These are phyloP conservation scores for Isabelozyma rhagii DNA, from an alignment of 805 yeast genomes.

Conservation along the genomic window DNA sequence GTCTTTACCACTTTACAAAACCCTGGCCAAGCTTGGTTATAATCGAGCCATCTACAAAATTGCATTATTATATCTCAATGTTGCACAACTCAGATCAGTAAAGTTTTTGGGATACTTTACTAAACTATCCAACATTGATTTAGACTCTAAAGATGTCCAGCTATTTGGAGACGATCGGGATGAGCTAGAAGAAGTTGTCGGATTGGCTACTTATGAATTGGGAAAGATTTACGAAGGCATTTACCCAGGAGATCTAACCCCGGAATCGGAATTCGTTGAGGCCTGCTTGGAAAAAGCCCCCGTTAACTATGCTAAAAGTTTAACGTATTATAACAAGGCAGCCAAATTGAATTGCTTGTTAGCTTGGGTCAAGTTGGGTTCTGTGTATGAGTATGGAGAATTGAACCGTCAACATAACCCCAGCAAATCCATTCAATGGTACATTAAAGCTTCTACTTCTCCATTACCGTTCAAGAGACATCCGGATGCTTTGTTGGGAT, in stretches of 20 bases:
- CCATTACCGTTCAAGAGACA: conserved; percentile 38
- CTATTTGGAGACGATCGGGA: conserved; percentile 32
- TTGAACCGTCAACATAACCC: conserved; percentile 37
- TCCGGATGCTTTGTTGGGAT: conserved; percentile 45
- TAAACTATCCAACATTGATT: conserved; percentile 36
- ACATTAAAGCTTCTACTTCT: conserved; percentile 37
- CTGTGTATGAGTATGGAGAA: conserved; percentile 42
- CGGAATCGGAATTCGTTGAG: conserved; percentile 33
- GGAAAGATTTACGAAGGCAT: conserved; percentile 44
- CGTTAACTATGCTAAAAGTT: conserved; percentile 40
- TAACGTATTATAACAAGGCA: conserved; percentile 39
- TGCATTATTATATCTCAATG: conserved; percentile 34
- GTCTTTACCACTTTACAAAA: conserved; percentile 32
- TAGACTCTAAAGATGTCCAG: conserved; percentile 27
- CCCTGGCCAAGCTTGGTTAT: conserved; percentile 41
- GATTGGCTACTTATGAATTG: conserved; percentile 38
- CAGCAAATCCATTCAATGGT: conserved; percentile 44
- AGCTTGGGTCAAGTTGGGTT: conserved; percentile 41
- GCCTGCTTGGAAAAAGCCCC: conserved; percentile 35
- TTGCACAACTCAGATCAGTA: conserved; percentile 29
- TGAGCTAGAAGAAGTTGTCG: conserved; percentile 38
- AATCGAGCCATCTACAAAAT: conserved; percentile 42
- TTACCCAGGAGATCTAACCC: conserved; percentile 39
- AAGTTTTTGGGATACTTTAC: conserved; percentile 33
- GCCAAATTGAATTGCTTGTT: conserved; percentile 38